Percentiles rank a stretch among this genome's conserved stretches.
Conservation (phyloP, 177 flowering plant species). For the Tripterygium wilfordii region DNA sequence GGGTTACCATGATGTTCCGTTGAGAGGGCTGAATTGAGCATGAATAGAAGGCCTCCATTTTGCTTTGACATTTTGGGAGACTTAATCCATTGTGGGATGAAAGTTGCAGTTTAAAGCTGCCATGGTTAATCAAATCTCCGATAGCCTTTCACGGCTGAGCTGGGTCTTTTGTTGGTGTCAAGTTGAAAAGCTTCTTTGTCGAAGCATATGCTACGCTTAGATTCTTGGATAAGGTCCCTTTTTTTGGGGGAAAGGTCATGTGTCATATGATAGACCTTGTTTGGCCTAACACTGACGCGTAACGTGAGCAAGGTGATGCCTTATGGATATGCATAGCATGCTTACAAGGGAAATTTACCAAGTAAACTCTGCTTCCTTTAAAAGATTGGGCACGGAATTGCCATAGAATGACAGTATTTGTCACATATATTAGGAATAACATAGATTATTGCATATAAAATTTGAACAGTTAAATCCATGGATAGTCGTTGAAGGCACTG, state of each 20-base stretch:
- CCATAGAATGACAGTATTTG: too few relatives aligned
- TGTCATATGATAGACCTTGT: conserved; percentile 3
- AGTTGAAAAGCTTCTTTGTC: conserved; percentile 16
- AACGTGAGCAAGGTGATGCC: too few relatives aligned
- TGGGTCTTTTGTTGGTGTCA: conserved; percentile 18
- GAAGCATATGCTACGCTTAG: neutral
- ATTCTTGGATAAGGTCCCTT: conserved; percentile 13
- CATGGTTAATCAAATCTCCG: conserved; percentile 36
- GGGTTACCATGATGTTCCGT: conserved; percentile 54
- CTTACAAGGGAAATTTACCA: too few relatives aligned
- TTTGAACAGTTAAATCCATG: too few relatives aligned
- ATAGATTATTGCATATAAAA: too few relatives aligned
- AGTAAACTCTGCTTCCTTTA: too few relatives aligned
- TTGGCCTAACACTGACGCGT: conserved; percentile 13
- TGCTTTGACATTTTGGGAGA: conserved; percentile 13
- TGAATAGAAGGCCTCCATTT: conserved; percentile 42
- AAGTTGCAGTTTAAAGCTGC: conserved; percentile 47
- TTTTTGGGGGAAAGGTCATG: conserved; percentile 41
- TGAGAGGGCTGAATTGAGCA: conserved; percentile 57
- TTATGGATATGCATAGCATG: too few relatives aligned
- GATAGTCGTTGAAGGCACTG: too few relatives aligned
- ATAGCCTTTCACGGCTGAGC: conserved; percentile 9
- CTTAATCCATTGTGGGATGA: conserved; percentile 35
- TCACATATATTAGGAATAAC: too few relatives aligned
- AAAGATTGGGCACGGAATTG: too few relatives aligned